These are phyloP conservation scores for Porogramme epimiltina DNA, from an alignment of 1,284 basidiomycete genomes.

Conservation along the genomic window DNA sequence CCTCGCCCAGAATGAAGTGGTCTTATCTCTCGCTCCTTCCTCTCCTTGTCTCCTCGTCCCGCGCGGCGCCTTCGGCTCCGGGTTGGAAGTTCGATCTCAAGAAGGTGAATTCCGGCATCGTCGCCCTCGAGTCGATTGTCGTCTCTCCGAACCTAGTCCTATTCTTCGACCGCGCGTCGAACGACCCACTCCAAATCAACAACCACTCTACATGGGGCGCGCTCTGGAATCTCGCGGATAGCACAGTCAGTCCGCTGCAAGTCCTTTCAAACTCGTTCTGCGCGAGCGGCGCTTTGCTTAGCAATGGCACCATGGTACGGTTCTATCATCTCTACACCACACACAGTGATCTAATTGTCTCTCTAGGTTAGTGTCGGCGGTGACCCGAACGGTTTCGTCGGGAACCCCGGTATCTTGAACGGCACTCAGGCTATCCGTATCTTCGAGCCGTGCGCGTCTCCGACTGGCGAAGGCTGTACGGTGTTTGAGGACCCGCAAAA, in stretches of 20 bases:
- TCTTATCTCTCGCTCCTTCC: constrained; percentile 11
- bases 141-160: constrained; percentile 47
- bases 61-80: constrained; percentile 18
- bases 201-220: constrained; percentile 70
- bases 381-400: constrained; percentile 43
- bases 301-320: constrained; percentile 49
- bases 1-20: constrained; percentile 15
- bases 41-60: constrained; percentile 1
- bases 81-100: constrained; percentile 30
- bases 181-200: constrained; percentile 56
- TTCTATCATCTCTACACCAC: background rate
- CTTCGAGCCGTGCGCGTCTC: constrained; percentile 39
- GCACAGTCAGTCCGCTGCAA: constrained; percentile 57
- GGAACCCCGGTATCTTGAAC: constrained; percentile 25
- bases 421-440: constrained; percentile 36
- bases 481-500: constrained; percentile 41
- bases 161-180: constrained; percentile 47
- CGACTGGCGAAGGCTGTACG: constrained; percentile 38
- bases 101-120: constrained; percentile 45
- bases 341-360: constrained; percentile 19
- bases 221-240: constrained; percentile 45
- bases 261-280: constrained; percentile 71
- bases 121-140: constrained; percentile 49
- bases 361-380: constrained; percentile 46
- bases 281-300: constrained; percentile 54